Evolutionary conservation across 2,329 filamentous ascomycete species (phyloP).

Genomic region (Monosporascus sp.): DNA sequence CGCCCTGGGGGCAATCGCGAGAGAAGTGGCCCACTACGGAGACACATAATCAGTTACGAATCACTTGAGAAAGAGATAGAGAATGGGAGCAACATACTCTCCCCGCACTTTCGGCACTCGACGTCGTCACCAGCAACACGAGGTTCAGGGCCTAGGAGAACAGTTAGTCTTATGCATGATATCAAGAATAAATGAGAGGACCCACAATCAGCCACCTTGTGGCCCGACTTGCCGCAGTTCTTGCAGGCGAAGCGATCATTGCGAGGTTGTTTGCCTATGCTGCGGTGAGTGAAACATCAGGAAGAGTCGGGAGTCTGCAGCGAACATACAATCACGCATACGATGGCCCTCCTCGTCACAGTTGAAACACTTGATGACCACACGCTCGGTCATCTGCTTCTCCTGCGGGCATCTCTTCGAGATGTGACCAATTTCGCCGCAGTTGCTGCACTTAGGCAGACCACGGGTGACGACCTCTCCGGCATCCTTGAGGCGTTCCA

Average conservation of each 20-base stretch:
- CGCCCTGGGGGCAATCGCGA: constrained; percentile 58
- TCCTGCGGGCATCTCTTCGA: constrained; percentile 57
- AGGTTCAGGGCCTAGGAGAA: constrained; percentile 41
- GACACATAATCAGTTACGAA: constrained; percentile 9
- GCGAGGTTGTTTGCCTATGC: constrained; percentile 51
- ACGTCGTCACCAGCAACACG: constrained; percentile 54
- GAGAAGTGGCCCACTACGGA: constrained; percentile 54
- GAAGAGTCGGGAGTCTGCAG: neutral
- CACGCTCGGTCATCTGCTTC: constrained; percentile 40
- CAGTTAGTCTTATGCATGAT: constrained; percentile 14
- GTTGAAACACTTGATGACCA: constrained; percentile 57
- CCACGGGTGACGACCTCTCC: constrained; percentile 58
- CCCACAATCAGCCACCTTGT: constrained; percentile 46
- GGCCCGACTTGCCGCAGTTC: constrained; percentile 58
- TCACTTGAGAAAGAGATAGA: neutral
- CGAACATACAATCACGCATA: constrained; percentile 60
- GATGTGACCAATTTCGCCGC: constrained; percentile 58
- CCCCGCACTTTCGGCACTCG: constrained; percentile 60
- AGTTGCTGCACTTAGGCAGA: constrained; percentile 58
- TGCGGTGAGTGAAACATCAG: constrained; percentile 8
- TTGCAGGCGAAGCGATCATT: constrained; percentile 61
- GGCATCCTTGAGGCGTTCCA: constrained; percentile 59
- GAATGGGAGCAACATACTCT: constrained; percentile 40
- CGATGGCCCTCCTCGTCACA: constrained; percentile 61
- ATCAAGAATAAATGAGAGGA: constrained; percentile 12